Evolutionary conservation across 2,329 filamentous ascomycete species (phyloP).

Genomic region (Ceratocystis diversiconidia): DNA sequence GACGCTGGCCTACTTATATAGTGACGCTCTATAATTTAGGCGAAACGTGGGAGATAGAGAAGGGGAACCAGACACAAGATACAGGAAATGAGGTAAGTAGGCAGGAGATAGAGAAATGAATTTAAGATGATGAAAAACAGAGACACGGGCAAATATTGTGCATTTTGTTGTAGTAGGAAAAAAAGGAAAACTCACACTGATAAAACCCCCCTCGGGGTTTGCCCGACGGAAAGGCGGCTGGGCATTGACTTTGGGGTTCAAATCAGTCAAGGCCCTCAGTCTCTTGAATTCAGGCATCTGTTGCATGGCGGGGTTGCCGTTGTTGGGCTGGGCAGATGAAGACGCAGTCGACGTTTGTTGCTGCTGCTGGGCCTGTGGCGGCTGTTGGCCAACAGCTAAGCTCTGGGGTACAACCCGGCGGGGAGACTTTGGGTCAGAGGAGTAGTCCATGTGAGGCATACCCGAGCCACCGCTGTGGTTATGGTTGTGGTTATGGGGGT

Average conservation of each 20-base stretch:
- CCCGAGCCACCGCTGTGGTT: conserved; percentile 1
- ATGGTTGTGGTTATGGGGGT: background rate
- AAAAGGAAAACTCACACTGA: conserved; percentile 54
- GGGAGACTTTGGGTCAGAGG: conserved; percentile 41
- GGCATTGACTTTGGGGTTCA: conserved; percentile 68
- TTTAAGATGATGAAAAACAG: background rate
- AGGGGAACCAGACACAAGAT: background rate
- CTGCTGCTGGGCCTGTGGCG: conserved; percentile 18
- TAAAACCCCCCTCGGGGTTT: conserved; percentile 93
- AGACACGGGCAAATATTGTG: background rate
- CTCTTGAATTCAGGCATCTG: conserved; percentile 81
- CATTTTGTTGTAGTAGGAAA: too few species aligned
- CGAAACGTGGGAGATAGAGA: background rate
- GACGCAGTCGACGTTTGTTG: background rate
- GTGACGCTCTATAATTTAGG: too few species aligned
- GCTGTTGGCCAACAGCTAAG: conserved; percentile 21
- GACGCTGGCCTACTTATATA: too few species aligned
- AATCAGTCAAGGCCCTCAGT: conserved; percentile 54
- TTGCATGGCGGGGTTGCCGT: conserved; percentile 38
- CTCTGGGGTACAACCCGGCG: conserved; percentile 37
- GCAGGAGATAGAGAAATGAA: background rate
- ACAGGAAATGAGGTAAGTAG: background rate
- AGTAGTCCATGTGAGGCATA: conserved; percentile 49
- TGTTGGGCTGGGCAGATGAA: conserved; percentile 16
- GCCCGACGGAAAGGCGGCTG: conserved; percentile 87